Base-by-base conservation (phyloP, 78 protist genomes). In the Emiliania huxleyi region DNA sequence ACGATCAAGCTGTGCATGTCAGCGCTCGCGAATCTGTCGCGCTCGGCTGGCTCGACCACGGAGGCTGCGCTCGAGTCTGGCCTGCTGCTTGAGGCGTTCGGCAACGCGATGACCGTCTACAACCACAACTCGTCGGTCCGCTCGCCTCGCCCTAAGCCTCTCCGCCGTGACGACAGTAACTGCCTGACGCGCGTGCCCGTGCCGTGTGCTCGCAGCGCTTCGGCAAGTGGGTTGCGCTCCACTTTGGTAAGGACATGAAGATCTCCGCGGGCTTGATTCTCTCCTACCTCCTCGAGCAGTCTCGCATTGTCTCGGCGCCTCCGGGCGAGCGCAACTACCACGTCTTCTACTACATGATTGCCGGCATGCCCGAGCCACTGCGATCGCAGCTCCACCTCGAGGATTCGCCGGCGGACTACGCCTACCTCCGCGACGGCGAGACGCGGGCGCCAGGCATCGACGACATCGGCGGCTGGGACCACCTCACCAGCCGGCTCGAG, bases 261-360 rank as follows among this genome's bases (percentile, higher is more conserved):
- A 93, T 93, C n/a, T 43, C 29, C 25, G 96, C 94, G 33, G 91
- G 93, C 71, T 0, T 18, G 38, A 94, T 85, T 12, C 18, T 0
- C 40, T 90, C 69, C 37, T 97, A 94, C 94, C 94, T 96, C 75
- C 96, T 96, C 35, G 97, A 95, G 75, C 94, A 97, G 94, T 94
- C 98, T 1, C 96, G 99, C 44, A 96, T 98, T 83, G 96, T 97
- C 42, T 38, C 44, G 69, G 98, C 95, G 40, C 90, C 90, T 29
- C 94, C 62, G 48, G 94, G 89, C 37, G 99, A 98, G 94, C 94
- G 99, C 62, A 97, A 96, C 93, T 98, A 93, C 95, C 99, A 98
- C 92, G 93, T 98, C 87, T 98, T 98, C 96, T 98, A 98, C 97
- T 96, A 96, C 52, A 42, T 79, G 87, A 1, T 79, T 15, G 87